Conservation (phyloP, 208 protist genomes). For the Crithidia bombi region DNA sequence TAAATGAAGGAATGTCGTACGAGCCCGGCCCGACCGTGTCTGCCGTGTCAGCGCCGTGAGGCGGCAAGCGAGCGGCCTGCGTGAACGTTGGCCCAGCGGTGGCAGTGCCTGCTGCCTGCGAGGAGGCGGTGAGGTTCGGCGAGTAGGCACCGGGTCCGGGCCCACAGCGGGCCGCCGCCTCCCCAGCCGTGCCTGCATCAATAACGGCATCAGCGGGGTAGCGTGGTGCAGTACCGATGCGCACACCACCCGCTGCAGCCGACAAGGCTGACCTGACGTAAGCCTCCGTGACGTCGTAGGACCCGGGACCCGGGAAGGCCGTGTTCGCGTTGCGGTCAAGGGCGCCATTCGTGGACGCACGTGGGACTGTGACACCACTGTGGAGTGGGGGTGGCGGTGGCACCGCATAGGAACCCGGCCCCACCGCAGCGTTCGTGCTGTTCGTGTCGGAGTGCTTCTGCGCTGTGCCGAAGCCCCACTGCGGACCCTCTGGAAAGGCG, state of each 20-base stretch:
- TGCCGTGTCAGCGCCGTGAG: not conserved
- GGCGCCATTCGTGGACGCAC: not conserved
- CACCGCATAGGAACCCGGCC: constrained; percentile 22
- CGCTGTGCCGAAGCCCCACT: constrained; percentile 34
- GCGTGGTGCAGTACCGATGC: constrained; percentile 28
- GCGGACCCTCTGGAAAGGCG: constrained; percentile 28
- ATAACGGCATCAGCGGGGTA: constrained; percentile 5
- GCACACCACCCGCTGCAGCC: constrained; percentile 10
- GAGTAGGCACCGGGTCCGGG: constrained; percentile 61
- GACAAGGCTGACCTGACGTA: not conserved
- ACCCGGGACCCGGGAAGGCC: constrained; percentile 17
- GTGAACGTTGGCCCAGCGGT: constrained; percentile 35
- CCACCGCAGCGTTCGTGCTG: not conserved
- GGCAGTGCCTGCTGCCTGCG: constrained; percentile 2
- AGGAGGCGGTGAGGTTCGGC: constrained; percentile 29
- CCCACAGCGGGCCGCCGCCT: not conserved
- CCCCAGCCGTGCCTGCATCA: not conserved
- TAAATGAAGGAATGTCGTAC: constrained; percentile 31
- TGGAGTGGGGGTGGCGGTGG: constrained; percentile 20
- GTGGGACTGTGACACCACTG: constrained; percentile 18
- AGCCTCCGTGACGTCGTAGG: constrained; percentile 26
- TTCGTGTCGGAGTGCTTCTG: not conserved
- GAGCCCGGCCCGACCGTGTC: constrained; percentile 54
- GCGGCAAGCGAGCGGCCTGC: constrained; percentile 19
- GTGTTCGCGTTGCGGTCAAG: not conserved